phyloP scores from a whole-genome alignment of 768 basidiomycete species.

The Mycena pura region DNA sequence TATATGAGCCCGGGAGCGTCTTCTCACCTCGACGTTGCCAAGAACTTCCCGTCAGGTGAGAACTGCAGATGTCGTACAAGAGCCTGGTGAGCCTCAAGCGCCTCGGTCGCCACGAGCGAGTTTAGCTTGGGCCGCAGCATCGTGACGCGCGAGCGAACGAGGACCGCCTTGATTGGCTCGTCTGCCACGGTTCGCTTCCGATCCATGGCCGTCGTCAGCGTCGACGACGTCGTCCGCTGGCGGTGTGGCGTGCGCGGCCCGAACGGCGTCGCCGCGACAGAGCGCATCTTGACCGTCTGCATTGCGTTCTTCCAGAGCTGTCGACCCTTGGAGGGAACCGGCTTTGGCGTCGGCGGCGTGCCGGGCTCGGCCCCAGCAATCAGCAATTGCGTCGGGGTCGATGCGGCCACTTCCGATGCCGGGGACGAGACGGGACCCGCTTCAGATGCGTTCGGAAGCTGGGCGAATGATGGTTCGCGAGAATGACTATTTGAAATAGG shows the following conservation, averaged over 20 bases:
- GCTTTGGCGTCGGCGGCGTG: neutral
- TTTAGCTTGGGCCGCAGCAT: slow-evolving; percentile 62
- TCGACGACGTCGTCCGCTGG: slow-evolving; percentile 45
- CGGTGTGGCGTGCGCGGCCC: slow-evolving; percentile 35
- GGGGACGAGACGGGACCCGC: slow-evolving; percentile 14
- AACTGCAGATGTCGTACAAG: slow-evolving; percentile 78
- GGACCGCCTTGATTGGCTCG: slow-evolving; percentile 42
- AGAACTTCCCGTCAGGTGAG: slow-evolving; percentile 74
- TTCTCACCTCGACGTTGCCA: slow-evolving; percentile 75
- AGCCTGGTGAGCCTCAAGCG: slow-evolving; percentile 67
- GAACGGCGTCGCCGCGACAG: slow-evolving; percentile 32
- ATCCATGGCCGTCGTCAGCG: slow-evolving; percentile 29
- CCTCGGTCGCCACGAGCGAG: slow-evolving; percentile 61
- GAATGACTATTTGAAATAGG: slow-evolving; percentile 29
- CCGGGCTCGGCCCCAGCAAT: neutral
- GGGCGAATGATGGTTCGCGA: slow-evolving; percentile 24
- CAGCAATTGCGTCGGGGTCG: neutral
- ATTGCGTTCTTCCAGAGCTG: slow-evolving; percentile 53
- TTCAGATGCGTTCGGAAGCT: slow-evolving; percentile 22
- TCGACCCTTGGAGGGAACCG: slow-evolving; percentile 40
- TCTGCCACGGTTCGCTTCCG: slow-evolving; percentile 38
- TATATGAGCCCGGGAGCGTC: neutral
- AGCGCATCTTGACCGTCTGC: slow-evolving; percentile 50
- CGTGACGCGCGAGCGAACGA: slow-evolving; percentile 58
- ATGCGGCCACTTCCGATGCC: neutral